Base-by-base conservation (phyloP, 345 rosid species). In the Arabis alpina region DNA sequence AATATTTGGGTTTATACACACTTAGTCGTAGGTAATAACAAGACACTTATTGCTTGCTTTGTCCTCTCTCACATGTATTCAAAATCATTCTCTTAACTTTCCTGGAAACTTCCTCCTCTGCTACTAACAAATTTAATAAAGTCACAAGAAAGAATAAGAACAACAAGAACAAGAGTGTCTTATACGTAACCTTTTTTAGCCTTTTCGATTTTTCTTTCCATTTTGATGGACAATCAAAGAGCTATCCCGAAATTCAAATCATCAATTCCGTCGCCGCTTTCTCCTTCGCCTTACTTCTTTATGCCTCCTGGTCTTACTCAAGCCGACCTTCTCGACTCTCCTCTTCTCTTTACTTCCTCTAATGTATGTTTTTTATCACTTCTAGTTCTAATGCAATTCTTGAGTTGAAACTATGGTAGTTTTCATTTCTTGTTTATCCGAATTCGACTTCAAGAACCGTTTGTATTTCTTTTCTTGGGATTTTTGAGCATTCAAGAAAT, bases 171-270 rank as follows among this genome's bases (percentile, higher is more conserved):
- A 60, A 52, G 39, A 23, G 61, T 71, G 43, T n/a, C 24, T 1
- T 19, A 34, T 44, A 71, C 62, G 55, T 63, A 72, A 72, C 62
- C 56, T 54, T 32, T 52, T 36, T 61, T 70, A 52, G 45, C 53
- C 0, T 51, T 60, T 16, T 40, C 60, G 15, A 2, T 32, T 32
- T 6, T 36, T 36, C 40, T 36, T 5, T 36, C 10, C 40, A 6
- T 32, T 32, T 32, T 32, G 36, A 36, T 36, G 40, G 41, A 70
- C 15, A 55, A 27, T 7, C 56, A 54, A 62, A 54, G 76, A 36
- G 52, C 48, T 59, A 84, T 90, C 2, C 98, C 97, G 0, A 93
- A 90, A 78, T 93, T 90, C 78, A 93, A 90, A 77, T 86, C 98
- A 12, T 75, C 81, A 11, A 96, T 90, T 25, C 70, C 91, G 41